Conservation (phyloP, 768 basidiomycete genomes). For the Pisolithus albus region DNA sequence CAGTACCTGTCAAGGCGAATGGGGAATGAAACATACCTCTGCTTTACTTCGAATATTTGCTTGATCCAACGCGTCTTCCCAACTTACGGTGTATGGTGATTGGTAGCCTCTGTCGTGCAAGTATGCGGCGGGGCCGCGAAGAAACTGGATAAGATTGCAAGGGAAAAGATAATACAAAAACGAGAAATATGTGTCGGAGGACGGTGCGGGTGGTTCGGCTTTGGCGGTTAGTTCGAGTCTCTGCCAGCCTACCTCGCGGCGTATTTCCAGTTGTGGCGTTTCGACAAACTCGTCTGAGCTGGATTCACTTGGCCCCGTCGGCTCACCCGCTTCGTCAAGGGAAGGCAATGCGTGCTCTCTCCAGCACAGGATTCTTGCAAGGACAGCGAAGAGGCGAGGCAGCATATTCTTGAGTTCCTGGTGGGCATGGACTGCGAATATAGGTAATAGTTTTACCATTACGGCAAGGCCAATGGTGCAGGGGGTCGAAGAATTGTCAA, state of each 20-base stretch:
- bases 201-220: constrained; percentile 47
- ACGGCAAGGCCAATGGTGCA: constrained; percentile 59
- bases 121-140: constrained; percentile 62
- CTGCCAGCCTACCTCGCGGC: constrained; percentile 61
- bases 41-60: constrained; percentile 63
- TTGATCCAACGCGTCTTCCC: constrained; percentile 65
- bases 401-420: constrained; percentile 51
- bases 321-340: constrained; percentile 32
- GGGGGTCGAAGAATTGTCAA: constrained; percentile 70
- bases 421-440: constrained; percentile 59
- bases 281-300: constrained; percentile 26
- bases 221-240: constrained; percentile 57
- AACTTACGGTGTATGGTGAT: constrained; percentile 60
- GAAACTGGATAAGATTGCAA: constrained; percentile 76
- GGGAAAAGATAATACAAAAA: constrained; percentile 88
- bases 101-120: constrained; percentile 43
- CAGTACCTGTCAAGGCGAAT: constrained; percentile 1
- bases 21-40: constrained; percentile 43
- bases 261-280: constrained; percentile 36
- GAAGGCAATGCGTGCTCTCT: constrained; percentile 39
- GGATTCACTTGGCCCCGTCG: background rate
- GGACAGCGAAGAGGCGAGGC: constrained; percentile 57
- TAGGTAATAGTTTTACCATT: constrained; percentile 66
- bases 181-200: constrained; percentile 63
- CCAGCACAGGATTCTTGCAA: constrained; percentile 74